Evolutionary conservation across 192 early-diverging fungal species (phyloP), one percentile per base, ranked within the genome.

Genomic region (Coemansia sp.): DNA sequence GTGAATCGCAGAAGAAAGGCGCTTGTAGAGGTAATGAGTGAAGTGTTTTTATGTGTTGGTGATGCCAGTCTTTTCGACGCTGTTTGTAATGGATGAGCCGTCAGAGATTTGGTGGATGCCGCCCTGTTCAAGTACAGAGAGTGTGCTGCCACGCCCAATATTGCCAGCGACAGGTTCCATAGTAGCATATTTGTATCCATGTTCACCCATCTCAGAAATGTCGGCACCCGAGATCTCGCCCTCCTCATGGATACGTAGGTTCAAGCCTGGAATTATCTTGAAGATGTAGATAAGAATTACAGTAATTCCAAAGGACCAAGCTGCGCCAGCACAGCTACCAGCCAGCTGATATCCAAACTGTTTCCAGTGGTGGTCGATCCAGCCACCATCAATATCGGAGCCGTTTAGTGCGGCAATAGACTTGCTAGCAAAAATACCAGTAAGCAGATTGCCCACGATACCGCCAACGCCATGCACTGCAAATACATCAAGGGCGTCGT

Each of bases 401-500:
- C 86, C 89, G 63, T 88, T 88, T 30, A 95, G 85, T 2, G 71
- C 83, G 28, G 87, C 87, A 19, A 94, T 74, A 0, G 67, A 72
- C 52, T 86, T 84, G 65, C 89, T 86, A 56, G 93, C 92, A 82
- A 97, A 95, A 31, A 95, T 68, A 47, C 92, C 95, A 12, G 93
- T 95, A 34, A 95, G 78, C 52, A 97, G 49, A 44, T 88, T 87
- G 1, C 95, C 95, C 38, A 93, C 83, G 49, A 87, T 59, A 19
- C 94, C 95, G 44, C 92, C 90, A 19, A 94, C 83, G 49, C 90
- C 94, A 66, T 97, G 95, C 10, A 92, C 86, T 57, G 89, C 87
- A 87, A 91, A 97, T 9, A 93, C 94, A 72, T 97, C 94, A 32
- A 94, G 86, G 25, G 93, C 89, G 76, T 96, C 93, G 73, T 96